Evolutionary conservation across 345 rosid genomes (phyloP).

Genomic region (Theobroma cacao): DNA sequence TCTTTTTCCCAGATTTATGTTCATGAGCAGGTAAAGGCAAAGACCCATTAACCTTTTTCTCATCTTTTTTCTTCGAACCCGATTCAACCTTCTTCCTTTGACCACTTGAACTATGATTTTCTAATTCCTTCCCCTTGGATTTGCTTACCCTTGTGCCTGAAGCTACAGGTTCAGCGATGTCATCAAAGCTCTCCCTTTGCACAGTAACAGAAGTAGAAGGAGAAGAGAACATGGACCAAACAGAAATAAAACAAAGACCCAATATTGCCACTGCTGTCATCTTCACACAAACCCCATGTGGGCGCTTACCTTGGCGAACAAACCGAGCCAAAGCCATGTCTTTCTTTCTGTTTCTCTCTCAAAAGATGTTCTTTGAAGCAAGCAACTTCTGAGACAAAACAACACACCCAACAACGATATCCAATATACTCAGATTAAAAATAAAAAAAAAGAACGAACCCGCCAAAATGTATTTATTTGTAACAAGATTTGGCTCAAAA

Average conservation of each 20-base stretch:
- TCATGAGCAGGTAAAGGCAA: constrained; percentile 33
- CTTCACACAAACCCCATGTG: constrained; percentile 68
- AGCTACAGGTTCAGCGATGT: constrained; percentile 75
- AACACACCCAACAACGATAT: constrained; percentile 3
- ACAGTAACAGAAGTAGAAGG: constrained; percentile 60
- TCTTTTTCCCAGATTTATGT: constrained; percentile 49
- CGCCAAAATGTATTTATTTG: background rate
- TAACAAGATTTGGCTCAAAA: background rate
- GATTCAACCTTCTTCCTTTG: constrained; percentile 32
- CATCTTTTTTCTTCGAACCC: constrained; percentile 38
- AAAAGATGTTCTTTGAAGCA: background rate
- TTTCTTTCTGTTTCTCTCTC: constrained; percentile 29
- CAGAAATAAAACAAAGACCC: constrained; percentile 81
- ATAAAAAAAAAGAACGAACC: background rate
- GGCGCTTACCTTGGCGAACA: constrained; percentile 72
- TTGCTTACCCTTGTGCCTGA: constrained; percentile 31
- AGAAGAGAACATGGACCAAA: constrained; percentile 74
- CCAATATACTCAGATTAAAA: background rate
- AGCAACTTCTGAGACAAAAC: background rate
- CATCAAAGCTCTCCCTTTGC: constrained; percentile 85
- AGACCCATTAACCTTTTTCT: constrained; percentile 38
- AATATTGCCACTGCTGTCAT: constrained; percentile 63
- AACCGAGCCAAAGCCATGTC: constrained; percentile 65
- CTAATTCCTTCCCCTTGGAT: constrained; percentile 22
- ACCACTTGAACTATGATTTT: constrained; percentile 27